A percentile compares a stretch with the other conserved stretches of the same genome.
These are phyloP conservation scores for Psilocybe azurescens DNA, from an alignment of 768 basidiomycete species.

Conservation along the genomic window DNA sequence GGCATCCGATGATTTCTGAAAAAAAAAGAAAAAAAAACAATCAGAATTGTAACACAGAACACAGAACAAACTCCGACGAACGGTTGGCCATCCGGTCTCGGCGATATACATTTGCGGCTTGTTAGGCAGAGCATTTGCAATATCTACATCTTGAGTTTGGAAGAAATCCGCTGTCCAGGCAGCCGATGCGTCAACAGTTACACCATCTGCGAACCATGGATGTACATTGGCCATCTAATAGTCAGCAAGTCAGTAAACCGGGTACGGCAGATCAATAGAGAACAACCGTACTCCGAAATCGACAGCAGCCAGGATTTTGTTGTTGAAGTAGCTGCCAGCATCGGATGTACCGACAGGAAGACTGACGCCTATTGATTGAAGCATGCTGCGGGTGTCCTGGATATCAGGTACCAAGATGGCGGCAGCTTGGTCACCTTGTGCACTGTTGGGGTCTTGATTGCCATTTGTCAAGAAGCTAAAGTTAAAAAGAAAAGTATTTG, in stretches of 20 bases:
- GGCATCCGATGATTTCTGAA: conserved; percentile 62
- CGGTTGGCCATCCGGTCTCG: conserved; percentile 71
- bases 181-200: conserved; percentile 68
- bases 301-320: conserved; percentile 59
- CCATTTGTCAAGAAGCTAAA: conserved; percentile 63
- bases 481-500: neutral
- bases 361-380: conserved; percentile 56
- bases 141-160: conserved; percentile 60
- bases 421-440: conserved; percentile 67
- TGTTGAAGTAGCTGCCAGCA: conserved; percentile 87
- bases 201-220: conserved; percentile 87
- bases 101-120: conserved; percentile 88
- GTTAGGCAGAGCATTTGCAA: conserved; percentile 66
- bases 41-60: neutral
- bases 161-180: conserved; percentile 87
- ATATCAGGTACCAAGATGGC: conserved; percentile 70
- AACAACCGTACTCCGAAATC: conserved; percentile 65
- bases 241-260: neutral
- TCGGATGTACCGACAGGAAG: conserved; percentile 84
- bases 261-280: neutral
- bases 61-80: neutral
- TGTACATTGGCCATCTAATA: conserved; percentile 87
- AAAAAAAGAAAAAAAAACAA: conserved; percentile 11
- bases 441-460: conserved; percentile 57
- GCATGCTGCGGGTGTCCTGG: conserved; percentile 62